Base-by-base conservation (phyloP, 2,329 filamentous ascomycete species). In the Bipolaris victoriae region DNA sequence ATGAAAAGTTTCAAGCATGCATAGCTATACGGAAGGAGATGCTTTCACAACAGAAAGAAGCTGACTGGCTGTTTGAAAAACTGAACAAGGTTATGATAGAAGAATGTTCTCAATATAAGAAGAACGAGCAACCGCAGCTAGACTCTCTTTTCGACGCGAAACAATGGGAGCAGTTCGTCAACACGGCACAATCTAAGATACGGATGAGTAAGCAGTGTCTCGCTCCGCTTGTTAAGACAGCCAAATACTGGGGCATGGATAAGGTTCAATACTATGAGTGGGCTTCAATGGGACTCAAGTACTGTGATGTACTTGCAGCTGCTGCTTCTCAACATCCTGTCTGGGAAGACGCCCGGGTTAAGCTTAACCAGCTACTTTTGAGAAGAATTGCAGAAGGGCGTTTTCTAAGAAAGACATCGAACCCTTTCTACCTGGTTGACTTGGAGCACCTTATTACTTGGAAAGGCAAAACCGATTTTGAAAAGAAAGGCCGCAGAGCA, bases 261-360 rank as follows among this genome's bases (percentile, higher is more conserved):
- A 64, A 56, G 36, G 59, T 66, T 15, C 24, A 44, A 36, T 41
- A 62, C 55, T 63, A 65, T 49, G n/a, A 52, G 31, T 65, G 50
- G 58, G 49, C 55, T 11, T 61, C 47, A 33, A 60, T 46, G 20
- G 59, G 57, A 22, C 44, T 43, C 48, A 62, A 57, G 36, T 66
- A 51, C 50, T 66, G 46, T 49, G 50, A 64, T 40, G 15, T 59
- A n/a, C 57, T 66, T 5, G 55, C 50, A 31, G 53, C 49, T 33
- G 55, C 57, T 40, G 59, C 46, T 48, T 41, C 52, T 39, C 47
- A 37, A 16, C 62, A 49, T 44, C 55, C 62, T 18, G 29, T 47
- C 37, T 66, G 49, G 62, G 43, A 51, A 18, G 49, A 63, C 35
- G 60, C 63, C 16, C 11, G 3, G n/a, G 43, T 63, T 10, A 64